Evolutionary conservation across 140 eudicot genomes (phyloP), one percentile per base, ranked within the genome.

Genomic region (Bidens hawaiensis): DNA sequence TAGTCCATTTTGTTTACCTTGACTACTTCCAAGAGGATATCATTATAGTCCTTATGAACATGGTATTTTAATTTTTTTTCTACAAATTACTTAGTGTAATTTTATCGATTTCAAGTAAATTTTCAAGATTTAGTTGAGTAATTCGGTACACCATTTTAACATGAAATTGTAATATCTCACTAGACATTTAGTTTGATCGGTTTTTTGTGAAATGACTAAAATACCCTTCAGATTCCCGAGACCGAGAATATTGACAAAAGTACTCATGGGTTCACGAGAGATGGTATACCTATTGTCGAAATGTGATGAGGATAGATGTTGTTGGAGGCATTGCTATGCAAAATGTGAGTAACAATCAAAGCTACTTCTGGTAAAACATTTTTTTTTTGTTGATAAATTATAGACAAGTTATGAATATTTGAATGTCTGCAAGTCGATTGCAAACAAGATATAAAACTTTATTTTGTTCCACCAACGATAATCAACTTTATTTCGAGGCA

Each of bases 311-410:
- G 81, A 78, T 91, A n/a, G 99, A 83, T 67, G 43, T 91, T 12
- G 82, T 84, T 55, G 99, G 99, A 74, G 99, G 99, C 25, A 71
- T 87, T 81, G 96, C 93, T 33, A 15, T 91, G 53, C 96, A 91
- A 33, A 91, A 88, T 76, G 96, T 91, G 65, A 67, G 83, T 41
- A 75, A 74, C 27, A 76, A 48, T 22, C 62, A 96, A 73, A 91
- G 95, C 77, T 91, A 82, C 71, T 91, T 91, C 66, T 64, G 99
- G 99, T 91, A 59, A 5, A 67, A 77, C 66, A 38, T 38, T 8
- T 8, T 19, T 40, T 53, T 63, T 40, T 6, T 14, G 14, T 33
- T 58, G 57, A 31, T 7, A 57, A 57, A 23, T 15, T 60, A 3
- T 40, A 61, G 5, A 49, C 30, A 57, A 45, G 53, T 65, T 50